phyloP scores from a whole-genome alignment of 441 rosid genomes.

The Viola pubescens region DNA sequence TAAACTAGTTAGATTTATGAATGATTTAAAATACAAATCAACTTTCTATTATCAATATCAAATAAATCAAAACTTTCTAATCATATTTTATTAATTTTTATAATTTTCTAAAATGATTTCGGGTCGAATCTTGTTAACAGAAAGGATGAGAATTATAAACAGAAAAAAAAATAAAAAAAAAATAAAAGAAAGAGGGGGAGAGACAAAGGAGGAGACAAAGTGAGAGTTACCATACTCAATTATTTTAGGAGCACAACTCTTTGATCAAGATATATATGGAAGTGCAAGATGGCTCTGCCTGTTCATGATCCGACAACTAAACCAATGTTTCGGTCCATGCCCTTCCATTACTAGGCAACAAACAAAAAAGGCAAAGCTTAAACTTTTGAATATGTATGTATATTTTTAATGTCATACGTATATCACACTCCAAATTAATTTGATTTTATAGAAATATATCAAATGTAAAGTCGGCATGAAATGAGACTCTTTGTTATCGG shows the following conservation, averaged over 20 bases:
- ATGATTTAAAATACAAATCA: too few relatives aligned
- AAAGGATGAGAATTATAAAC: background rate
- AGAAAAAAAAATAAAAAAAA: background rate
- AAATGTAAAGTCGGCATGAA: background rate
- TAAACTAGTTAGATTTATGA: too few relatives aligned
- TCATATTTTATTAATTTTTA: too few relatives aligned
- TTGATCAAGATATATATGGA: constrained; percentile 23
- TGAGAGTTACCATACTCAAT: constrained; percentile 12
- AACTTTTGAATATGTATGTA: background rate
- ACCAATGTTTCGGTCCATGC: constrained; percentile 36
- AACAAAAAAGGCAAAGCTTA: background rate
- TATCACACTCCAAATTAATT: background rate
- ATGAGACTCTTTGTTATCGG: background rate
- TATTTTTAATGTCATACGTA: background rate
- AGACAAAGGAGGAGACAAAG: background rate
- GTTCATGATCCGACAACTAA: constrained; percentile 55
- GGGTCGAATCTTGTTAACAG: too few relatives aligned
- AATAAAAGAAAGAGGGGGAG: constrained; percentile 7
- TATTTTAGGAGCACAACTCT: constrained; percentile 21
- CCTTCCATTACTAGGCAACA: constrained; percentile 19
- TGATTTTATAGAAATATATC: background rate
- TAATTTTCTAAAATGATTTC: too few relatives aligned
- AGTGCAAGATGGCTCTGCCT: constrained; percentile 31
- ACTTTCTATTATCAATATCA: too few relatives aligned
- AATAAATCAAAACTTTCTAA: too few relatives aligned